Evolutionary conservation across 1,284 basidiomycete species (phyloP).

Genomic region (Ustilago xerochloae): DNA sequence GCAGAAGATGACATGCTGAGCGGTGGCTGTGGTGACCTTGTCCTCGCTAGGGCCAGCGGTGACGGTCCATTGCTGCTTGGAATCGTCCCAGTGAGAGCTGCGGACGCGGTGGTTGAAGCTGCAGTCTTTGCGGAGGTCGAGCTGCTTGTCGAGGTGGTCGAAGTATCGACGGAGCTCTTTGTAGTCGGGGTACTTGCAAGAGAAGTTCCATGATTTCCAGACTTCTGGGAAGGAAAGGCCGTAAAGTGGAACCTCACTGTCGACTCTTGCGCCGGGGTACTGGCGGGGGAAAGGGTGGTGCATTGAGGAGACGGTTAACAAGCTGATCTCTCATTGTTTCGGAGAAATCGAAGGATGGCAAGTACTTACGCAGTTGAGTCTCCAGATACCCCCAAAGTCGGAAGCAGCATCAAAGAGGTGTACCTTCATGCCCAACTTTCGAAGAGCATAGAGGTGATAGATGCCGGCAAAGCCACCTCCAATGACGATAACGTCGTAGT

Average conservation of each 20-base stretch:
- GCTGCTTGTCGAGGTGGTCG: slow-evolving; percentile 48
- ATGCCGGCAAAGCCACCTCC: slow-evolving; percentile 54
- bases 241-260: slow-evolving; percentile 51
- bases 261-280: slow-evolving; percentile 52
- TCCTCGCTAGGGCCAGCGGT: slow-evolving; percentile 35
- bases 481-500: slow-evolving; percentile 42
- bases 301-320: not conserved
- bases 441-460: slow-evolving; percentile 37
- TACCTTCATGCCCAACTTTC: slow-evolving; percentile 47
- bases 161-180: slow-evolving; percentile 53
- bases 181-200: slow-evolving; percentile 49
- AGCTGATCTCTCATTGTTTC: not conserved
- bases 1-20: slow-evolving; percentile 52
- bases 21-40: slow-evolving; percentile 25
- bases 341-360: not conserved
- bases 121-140: slow-evolving; percentile 53
- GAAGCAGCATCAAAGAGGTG: slow-evolving; percentile 48
- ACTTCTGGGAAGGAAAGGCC: slow-evolving; percentile 50
- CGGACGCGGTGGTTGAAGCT: slow-evolving; percentile 48
- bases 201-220: slow-evolving; percentile 48
- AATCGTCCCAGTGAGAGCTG: slow-evolving; percentile 47
- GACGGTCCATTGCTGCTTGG: slow-evolving; percentile 33
- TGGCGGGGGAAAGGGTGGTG: not conserved
- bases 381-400: slow-evolving; percentile 52
- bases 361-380: slow-evolving; percentile 41